Percentiles rank a stretch among this genome's conserved stretches.
phyloP scores from a whole-genome alignment of 176 grass and related monocot species.

The Saccharum spontaneum region DNA sequence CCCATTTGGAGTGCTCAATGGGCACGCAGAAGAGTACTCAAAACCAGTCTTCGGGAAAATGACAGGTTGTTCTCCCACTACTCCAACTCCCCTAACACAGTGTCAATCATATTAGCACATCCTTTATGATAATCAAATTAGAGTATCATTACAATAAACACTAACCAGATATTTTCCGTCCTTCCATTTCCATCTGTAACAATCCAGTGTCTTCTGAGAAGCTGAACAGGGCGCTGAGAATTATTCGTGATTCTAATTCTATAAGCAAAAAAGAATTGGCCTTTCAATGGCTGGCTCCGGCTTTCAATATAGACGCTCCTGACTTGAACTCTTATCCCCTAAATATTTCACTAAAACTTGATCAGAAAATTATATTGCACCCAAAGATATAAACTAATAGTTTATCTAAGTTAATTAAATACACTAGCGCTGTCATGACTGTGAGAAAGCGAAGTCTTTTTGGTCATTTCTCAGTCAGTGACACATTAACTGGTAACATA shows the following conservation, averaged over 20 bases:
- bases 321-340: conserved; percentile 92
- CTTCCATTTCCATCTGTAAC: conserved; percentile 78
- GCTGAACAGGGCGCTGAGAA: conserved; percentile 65
- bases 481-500: neutral
- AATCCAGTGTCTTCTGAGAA: conserved; percentile 83
- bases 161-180: conserved; percentile 75
- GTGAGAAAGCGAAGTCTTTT: neutral
- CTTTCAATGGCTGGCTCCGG: conserved; percentile 68
- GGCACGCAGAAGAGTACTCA: conserved; percentile 78
- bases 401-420: neutral
- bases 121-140: neutral
- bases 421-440: neutral
- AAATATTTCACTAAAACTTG: conserved; percentile 12
- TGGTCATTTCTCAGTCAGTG: neutral
- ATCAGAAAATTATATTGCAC: conserved; percentile 9
- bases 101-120: conserved; percentile 16
- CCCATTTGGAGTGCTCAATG: conserved; percentile 71
- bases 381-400: neutral
- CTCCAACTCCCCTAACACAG: conserved; percentile 62
- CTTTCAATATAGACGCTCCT: conserved; percentile 88
- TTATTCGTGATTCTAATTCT: conserved; percentile 88
- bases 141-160: neutral
- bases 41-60: conserved; percentile 71
- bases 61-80: conserved; percentile 79
- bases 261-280: conserved; percentile 87